A percentile compares a stretch with the other conserved stretches of the same genome.
Evolutionary conservation across 2,329 filamentous ascomycete genomes (phyloP).

Genomic region (Nemania abortiva): DNA sequence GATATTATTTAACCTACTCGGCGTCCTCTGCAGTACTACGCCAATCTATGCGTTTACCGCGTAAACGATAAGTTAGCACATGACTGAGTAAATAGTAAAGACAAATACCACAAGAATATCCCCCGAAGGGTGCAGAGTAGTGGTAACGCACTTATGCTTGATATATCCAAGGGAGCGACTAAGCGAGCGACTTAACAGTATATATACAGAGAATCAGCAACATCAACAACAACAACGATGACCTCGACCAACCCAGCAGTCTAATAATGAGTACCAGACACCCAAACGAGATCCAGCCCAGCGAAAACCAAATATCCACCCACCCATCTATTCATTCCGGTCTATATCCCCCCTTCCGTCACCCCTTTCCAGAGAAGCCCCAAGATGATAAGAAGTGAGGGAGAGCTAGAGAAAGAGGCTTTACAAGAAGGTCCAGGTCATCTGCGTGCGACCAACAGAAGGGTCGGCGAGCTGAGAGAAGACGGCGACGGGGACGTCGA

Average conservation of each 20-base stretch:
- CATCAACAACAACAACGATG: slow-evolving; percentile 2
- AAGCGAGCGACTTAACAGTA: slow-evolving; percentile 11
- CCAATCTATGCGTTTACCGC: neutral
- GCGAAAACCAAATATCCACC: neutral
- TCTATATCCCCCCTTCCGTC: neutral
- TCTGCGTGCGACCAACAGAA: slow-evolving; percentile 29
- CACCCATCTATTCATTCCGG: neutral
- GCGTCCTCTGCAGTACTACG: neutral
- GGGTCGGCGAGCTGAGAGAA: slow-evolving; percentile 36
- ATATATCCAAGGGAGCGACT: slow-evolving; percentile 28
- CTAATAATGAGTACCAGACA: neutral
- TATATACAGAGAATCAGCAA: slow-evolving; percentile 32
- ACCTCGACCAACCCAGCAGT: slow-evolving; percentile 14
- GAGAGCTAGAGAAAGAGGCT: neutral
- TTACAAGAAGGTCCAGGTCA: slow-evolving; percentile 38
- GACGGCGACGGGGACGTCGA: slow-evolving; percentile 38
- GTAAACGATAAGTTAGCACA: too few species aligned
- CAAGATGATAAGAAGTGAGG: neutral
- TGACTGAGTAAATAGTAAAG: neutral
- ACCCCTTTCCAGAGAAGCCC: neutral
- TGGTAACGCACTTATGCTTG: neutral
- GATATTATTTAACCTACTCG: neutral
- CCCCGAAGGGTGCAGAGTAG: neutral
- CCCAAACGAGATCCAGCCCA: neutral
- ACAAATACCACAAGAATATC: neutral